Conservation (phyloP, 1,284 basidiomycete species). For the Blastosporella zonata region DNA sequence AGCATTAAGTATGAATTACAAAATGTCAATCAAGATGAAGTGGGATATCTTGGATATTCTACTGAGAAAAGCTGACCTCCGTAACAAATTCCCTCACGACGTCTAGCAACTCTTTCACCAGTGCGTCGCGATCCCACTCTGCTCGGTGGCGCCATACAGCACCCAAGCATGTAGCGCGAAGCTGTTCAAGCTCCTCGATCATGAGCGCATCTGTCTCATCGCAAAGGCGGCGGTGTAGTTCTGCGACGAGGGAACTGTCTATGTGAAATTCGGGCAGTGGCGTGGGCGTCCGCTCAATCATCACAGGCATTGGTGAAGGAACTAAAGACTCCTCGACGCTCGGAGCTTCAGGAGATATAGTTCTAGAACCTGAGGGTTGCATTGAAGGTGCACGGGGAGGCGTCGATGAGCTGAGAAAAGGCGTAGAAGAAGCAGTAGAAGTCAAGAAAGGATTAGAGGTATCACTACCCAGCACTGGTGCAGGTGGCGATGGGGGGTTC, state of each 20-base stretch:
- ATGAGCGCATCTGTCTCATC: slow-evolving; percentile 57
- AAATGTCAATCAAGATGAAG: neutral
- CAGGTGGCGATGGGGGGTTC: slow-evolving; percentile 7
- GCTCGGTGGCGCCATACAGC: slow-evolving; percentile 77
- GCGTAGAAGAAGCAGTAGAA: slow-evolving; percentile 13
- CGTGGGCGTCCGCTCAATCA: slow-evolving; percentile 57
- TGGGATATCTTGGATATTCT: slow-evolving; percentile 3
- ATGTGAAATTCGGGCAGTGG: slow-evolving; percentile 67
- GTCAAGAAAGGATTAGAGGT: slow-evolving; percentile 19
- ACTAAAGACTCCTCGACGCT: slow-evolving; percentile 7
- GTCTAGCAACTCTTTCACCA: slow-evolving; percentile 59
- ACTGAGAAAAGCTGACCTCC: slow-evolving; percentile 39
- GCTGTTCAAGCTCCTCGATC: slow-evolving; percentile 91
- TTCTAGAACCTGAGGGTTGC: slow-evolving; percentile 13
- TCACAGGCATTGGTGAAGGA: slow-evolving; percentile 37
- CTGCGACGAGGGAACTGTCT: slow-evolving; percentile 41
- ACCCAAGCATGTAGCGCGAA: slow-evolving; percentile 82
- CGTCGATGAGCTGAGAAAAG: slow-evolving; percentile 5
- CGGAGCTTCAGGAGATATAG: slow-evolving; percentile 26
- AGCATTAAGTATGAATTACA: neutral
- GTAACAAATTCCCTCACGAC: slow-evolving; percentile 59
- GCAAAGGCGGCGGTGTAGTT: slow-evolving; percentile 46
- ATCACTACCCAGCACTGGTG: slow-evolving; percentile 6
- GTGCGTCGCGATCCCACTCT: slow-evolving; percentile 78
- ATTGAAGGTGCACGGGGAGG: slow-evolving; percentile 20